Conservation (phyloP, 1,139 yeast genomes). For the Diutina ranongensis region DNA sequence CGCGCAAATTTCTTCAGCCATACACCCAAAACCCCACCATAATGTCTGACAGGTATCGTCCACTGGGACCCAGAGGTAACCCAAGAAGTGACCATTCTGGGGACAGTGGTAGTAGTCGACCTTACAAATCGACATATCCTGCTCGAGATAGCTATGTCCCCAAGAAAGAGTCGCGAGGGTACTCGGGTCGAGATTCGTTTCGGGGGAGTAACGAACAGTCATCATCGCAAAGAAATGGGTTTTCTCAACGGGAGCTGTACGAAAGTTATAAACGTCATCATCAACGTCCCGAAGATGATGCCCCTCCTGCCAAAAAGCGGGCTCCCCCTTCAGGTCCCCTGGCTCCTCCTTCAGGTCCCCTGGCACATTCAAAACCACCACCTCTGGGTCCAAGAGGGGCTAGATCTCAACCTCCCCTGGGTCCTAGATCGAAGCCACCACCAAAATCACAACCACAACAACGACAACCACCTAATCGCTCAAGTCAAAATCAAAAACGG, state of each 20-base stretch:
- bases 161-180: too few relatives aligned
- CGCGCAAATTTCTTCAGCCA: slow-evolving; percentile 4
- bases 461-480: not conserved
- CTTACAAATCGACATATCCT: not conserved
- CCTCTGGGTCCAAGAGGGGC: not conserved
- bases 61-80: not conserved
- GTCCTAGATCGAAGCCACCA: not conserved
- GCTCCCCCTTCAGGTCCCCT: not conserved
- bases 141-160: not conserved
- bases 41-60: slow-evolving; percentile 5
- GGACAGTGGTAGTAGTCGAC: not conserved
- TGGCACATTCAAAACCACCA: not conserved
- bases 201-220: not conserved
- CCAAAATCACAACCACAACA: not conserved
- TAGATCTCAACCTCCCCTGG: not conserved
- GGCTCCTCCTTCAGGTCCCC: not conserved
- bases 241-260: slow-evolving; percentile 1
- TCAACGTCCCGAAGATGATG: not conserved
- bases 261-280: slow-evolving; percentile 3
- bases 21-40: not conserved
- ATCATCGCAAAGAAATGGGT: not conserved
- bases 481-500: not conserved
- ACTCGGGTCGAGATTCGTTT: too few relatives aligned
- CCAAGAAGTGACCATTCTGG: not conserved
- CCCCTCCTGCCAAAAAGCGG: not conserved